Percentiles rank a stretch among this genome's conserved stretches.
These are phyloP conservation scores for Sporothrix brasiliensis DNA, from an alignment of 2,329 filamentous ascomycete genomes.

Conservation along the genomic window DNA sequence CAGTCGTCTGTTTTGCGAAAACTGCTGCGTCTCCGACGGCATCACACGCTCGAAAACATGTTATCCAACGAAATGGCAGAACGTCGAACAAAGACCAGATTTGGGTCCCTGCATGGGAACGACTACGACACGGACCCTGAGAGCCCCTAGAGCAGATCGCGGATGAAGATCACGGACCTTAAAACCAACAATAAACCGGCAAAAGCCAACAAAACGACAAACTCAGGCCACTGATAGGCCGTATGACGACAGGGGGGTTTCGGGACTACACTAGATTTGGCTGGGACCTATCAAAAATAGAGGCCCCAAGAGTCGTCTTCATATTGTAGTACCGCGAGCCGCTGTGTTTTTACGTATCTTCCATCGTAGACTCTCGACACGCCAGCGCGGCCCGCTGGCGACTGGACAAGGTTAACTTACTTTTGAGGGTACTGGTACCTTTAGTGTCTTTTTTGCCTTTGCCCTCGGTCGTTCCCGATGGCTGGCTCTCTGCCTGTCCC, in stretches of 20 bases:
- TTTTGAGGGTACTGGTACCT: neutral
- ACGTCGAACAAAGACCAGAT: neutral
- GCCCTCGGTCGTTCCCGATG: constrained; percentile 20
- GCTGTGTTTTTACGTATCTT: neutral
- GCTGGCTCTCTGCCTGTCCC: neutral
- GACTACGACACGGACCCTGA: neutral
- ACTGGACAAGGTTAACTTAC: neutral
- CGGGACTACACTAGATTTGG: neutral
- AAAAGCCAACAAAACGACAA: neutral
- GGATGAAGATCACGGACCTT: constrained; percentile 5
- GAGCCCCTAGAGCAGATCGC: too few species aligned
- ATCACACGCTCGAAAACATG: neutral
- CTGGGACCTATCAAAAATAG: neutral
- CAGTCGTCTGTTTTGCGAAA: neutral
- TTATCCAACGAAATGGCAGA: neutral
- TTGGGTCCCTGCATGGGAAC: neutral
- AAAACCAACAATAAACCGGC: neutral
- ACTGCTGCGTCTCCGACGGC: neutral
- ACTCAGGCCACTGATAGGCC: neutral
- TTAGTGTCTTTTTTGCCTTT: neutral
- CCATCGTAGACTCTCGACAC: neutral
- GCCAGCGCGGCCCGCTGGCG: neutral
- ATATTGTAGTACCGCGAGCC: neutral
- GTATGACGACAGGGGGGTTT: neutral
- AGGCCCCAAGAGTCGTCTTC: too few species aligned